Conservation (phyloP, 176 grass and related monocot species). For the Pharus latifolius region DNA sequence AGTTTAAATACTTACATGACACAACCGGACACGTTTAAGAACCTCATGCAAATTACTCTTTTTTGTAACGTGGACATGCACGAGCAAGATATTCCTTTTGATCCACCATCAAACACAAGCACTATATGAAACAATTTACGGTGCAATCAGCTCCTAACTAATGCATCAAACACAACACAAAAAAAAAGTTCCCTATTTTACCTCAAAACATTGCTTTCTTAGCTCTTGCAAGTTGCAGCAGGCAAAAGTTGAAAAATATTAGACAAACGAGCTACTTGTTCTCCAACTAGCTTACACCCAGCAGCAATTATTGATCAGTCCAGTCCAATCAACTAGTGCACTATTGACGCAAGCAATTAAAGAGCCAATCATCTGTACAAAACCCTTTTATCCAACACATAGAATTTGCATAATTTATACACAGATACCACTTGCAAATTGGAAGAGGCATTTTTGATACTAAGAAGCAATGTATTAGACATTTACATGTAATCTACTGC, state of each 20-base stretch:
- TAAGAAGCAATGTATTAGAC: not conserved
- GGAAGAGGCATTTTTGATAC: conserved; percentile 23
- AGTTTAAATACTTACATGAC: no score
- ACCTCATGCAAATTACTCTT: no score
- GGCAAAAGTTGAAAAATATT: not conserved
- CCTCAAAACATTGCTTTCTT: not conserved
- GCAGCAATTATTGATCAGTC: conserved; percentile 29
- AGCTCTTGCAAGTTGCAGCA: conserved; percentile 14
- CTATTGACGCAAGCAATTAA: conserved; percentile 3
- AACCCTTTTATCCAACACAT: not conserved
- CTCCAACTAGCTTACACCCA: conserved; percentile 34
- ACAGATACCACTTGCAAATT: not conserved
- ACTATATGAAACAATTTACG: conserved; percentile 1
- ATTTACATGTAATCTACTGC: conserved; percentile 5
- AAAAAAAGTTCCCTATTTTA: not conserved
- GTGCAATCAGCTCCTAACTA: conserved; percentile 19
- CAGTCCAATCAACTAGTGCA: conserved; percentile 20
- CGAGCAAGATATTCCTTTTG: conserved; percentile 25
- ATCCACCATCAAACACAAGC: conserved; percentile 25
- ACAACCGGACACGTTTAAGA: no score
- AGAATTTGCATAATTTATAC: not conserved
- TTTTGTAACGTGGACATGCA: not conserved
- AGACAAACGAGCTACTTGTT: not conserved
- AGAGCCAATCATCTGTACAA: not conserved
- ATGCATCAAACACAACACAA: not conserved